Conservation (phyloP, 768 basidiomycete species). For the Phallus indusiatus region DNA sequence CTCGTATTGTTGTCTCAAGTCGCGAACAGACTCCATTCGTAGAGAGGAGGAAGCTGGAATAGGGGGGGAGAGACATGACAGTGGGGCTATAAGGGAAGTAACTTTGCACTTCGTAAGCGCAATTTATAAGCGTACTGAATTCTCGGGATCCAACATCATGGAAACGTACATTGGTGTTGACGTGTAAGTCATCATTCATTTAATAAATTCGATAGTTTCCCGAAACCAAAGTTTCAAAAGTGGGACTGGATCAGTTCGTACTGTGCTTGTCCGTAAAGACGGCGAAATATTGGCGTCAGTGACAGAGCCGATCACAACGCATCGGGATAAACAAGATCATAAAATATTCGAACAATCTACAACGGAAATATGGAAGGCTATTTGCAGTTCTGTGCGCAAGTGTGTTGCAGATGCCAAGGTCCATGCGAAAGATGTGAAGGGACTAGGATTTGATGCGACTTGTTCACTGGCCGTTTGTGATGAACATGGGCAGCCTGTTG, state of each 20-base stretch:
- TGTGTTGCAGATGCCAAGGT: constrained; percentile 53
- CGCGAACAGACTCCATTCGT: too few relatives aligned
- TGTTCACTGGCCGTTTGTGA: constrained; percentile 89
- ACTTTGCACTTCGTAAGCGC: too few relatives aligned
- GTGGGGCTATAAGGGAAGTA: too few relatives aligned
- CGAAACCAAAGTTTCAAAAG: constrained; percentile 45
- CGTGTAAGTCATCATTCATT: constrained; percentile 2
- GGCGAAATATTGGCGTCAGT: constrained; percentile 72
- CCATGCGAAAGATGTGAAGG: constrained; percentile 57
- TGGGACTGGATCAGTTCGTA: constrained; percentile 90
- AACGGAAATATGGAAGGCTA: constrained; percentile 71
- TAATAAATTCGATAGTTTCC: neutral
- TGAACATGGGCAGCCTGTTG: constrained; percentile 59
- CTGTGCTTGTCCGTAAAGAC: constrained; percentile 60
- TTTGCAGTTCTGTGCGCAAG: constrained; percentile 49
- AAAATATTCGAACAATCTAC: constrained; percentile 97
- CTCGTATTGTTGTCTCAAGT: too few relatives aligned
- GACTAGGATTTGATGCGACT: constrained; percentile 92
- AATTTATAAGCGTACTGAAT: too few relatives aligned
- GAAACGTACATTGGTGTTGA: constrained; percentile 11
- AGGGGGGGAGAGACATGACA: neutral
- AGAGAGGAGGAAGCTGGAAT: neutral
- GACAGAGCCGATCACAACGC: constrained; percentile 76
- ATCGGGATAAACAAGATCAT: constrained; percentile 75
- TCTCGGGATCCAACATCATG: neutral